Evolutionary conservation across 1,139 yeast genomes (phyloP).

Genomic region (Diutina pseudorugosa): DNA sequence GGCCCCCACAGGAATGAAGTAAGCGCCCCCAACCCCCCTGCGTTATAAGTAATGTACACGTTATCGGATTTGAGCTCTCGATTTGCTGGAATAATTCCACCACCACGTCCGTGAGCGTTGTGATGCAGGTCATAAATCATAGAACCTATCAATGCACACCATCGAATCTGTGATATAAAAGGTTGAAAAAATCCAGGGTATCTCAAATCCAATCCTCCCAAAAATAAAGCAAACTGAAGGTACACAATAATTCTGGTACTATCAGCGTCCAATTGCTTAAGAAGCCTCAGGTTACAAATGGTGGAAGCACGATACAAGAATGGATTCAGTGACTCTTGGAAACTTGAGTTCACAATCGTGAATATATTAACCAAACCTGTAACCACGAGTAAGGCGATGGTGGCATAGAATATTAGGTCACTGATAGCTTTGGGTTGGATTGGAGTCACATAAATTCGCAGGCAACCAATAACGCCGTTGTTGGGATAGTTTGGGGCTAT

Average conservation of each 20-base stretch:
- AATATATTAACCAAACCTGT: slow-evolving; percentile 31
- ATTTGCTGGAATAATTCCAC: slow-evolving; percentile 5
- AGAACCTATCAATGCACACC: slow-evolving; percentile 26
- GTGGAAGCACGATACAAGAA: slow-evolving; percentile 47
- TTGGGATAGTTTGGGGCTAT: slow-evolving; percentile 13
- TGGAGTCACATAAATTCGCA: slow-evolving; percentile 38
- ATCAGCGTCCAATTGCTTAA: slow-evolving; percentile 47
- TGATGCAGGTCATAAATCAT: neutral
- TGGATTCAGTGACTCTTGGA: slow-evolving; percentile 52
- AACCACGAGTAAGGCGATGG: slow-evolving; percentile 28
- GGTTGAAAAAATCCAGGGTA: slow-evolving; percentile 63
- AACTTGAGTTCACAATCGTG: slow-evolving; percentile 39
- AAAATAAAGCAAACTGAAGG: slow-evolving; percentile 46
- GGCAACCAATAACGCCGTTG: slow-evolving; percentile 35
- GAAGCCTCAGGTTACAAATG: slow-evolving; percentile 45
- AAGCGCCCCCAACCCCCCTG: slow-evolving; percentile 22
- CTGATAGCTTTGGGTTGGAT: slow-evolving; percentile 18
- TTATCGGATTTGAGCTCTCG: slow-evolving; percentile 15
- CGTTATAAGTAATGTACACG: slow-evolving; percentile 22
- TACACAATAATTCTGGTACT: slow-evolving; percentile 36
- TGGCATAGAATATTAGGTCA: slow-evolving; percentile 24
- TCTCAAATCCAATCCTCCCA: slow-evolving; percentile 40
- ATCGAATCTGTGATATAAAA: slow-evolving; percentile 24
- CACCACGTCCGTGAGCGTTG: slow-evolving; percentile 11
- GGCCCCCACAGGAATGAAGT: slow-evolving; percentile 17